Percentiles rank a stretch among this genome's conserved stretches.
Evolutionary conservation across 2,329 filamentous ascomycete species (phyloP).

Genomic region (Alternaria burnsii): DNA sequence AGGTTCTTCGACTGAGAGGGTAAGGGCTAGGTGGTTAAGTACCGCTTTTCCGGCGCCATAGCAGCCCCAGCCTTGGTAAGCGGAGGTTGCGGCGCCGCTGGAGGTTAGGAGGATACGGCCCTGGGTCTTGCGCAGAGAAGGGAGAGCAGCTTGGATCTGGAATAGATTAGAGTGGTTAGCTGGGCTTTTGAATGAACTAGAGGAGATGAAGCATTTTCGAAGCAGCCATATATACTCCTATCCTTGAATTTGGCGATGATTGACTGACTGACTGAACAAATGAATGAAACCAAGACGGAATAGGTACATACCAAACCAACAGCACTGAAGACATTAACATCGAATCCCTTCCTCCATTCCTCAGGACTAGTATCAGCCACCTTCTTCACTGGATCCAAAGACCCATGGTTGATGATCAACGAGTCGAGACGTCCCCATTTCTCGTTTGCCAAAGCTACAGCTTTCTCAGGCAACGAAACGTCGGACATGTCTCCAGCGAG

Average conservation of each 20-base stretch:
- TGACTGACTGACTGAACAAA: neutral
- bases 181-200: neutral
- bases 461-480: slow-evolving; percentile 63
- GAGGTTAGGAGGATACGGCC: slow-evolving; percentile 82
- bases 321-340: slow-evolving; percentile 87
- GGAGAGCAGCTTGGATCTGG: slow-evolving; percentile 72
- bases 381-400: slow-evolving; percentile 76
- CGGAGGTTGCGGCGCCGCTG: slow-evolving; percentile 74
- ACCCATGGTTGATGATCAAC: slow-evolving; percentile 87
- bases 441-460: slow-evolving; percentile 70
- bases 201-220: neutral
- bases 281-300: neutral
- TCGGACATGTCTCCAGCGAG: slow-evolving; percentile 67
- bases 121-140: slow-evolving; percentile 70
- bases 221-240: neutral
- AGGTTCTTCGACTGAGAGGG: slow-evolving; percentile 79
- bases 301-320: slow-evolving; percentile 73
- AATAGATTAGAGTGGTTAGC: neutral
- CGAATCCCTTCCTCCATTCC: slow-evolving; percentile 79
- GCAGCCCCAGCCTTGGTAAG: slow-evolving; percentile 77
- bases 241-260: no score
- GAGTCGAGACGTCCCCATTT: slow-evolving; percentile 79
- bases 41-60: slow-evolving; percentile 88
- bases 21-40: slow-evolving; percentile 78
- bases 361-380: slow-evolving; percentile 73